Percentiles rank a stretch among this genome's conserved stretches.
Evolutionary conservation across 192 early-diverging fungal species (phyloP).

Genomic region (Pilaira anomala): DNA sequence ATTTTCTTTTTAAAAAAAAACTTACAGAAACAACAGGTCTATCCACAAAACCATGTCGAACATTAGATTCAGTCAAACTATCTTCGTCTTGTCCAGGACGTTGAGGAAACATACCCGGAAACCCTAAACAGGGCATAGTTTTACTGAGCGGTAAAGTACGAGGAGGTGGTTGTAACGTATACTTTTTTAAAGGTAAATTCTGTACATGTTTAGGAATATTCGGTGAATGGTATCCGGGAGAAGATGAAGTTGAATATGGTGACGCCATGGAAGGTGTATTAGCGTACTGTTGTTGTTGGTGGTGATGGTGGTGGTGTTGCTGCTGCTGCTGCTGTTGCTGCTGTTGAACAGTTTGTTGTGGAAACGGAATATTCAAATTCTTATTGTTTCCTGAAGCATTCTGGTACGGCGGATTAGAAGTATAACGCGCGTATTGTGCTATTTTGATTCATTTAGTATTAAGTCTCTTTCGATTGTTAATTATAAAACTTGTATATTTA

Average conservation of each 20-base stretch:
- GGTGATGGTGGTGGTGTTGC: too few species aligned
- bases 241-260: slow-evolving; percentile 47
- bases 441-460: background rate
- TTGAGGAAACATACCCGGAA: slow-evolving; percentile 62
- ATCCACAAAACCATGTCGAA: slow-evolving; percentile 65
- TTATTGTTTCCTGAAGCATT: background rate
- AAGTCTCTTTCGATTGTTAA: background rate
- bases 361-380: slow-evolving; percentile 31
- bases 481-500: slow-evolving; percentile 1
- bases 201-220: slow-evolving; percentile 28
- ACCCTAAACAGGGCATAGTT: slow-evolving; percentile 37
- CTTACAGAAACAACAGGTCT: slow-evolving; percentile 41
- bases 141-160: slow-evolving; percentile 37
- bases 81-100: slow-evolving; percentile 41
- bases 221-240: slow-evolving; percentile 40
- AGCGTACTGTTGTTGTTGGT: slow-evolving; percentile 2
- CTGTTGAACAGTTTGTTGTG: slow-evolving; percentile 12
- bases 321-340: background rate
- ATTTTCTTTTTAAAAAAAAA: background rate
- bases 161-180: slow-evolving; percentile 44
- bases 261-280: slow-evolving; percentile 34
- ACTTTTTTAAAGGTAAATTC: slow-evolving; percentile 40
- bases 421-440: slow-evolving; percentile 30
- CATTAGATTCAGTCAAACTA: slow-evolving; percentile 55
- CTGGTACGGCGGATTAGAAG: slow-evolving; percentile 5